phyloP scores from a whole-genome alignment of 2,329 filamentous ascomycete species.

The Fusarium setosum region DNA sequence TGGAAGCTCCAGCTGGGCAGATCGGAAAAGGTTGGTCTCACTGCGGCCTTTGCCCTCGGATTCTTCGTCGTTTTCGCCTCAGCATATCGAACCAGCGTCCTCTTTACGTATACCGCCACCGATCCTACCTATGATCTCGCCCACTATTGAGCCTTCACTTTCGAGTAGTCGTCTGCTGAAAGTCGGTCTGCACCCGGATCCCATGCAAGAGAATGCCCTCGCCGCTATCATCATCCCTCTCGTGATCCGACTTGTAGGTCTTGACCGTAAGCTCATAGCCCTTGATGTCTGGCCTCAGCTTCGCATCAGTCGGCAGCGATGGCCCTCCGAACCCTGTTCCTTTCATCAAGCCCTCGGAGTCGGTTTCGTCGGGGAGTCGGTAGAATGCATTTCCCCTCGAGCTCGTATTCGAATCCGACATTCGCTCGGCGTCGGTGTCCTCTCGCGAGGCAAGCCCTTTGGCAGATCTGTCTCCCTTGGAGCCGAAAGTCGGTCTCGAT shows the following conservation, averaged over 20 bases:
- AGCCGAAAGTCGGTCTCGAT: constrained; percentile 37
- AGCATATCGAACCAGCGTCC: constrained; percentile 58
- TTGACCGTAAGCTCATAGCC: constrained; percentile 47
- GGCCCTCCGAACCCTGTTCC: constrained; percentile 5
- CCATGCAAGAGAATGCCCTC: constrained; percentile 53
- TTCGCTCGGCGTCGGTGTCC: background rate
- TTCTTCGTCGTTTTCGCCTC: constrained; percentile 62
- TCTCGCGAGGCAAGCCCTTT: constrained; percentile 28
- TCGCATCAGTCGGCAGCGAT: background rate
- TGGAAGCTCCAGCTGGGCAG: constrained; percentile 57
- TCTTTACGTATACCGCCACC: constrained; percentile 54
- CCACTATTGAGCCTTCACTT: too few species aligned
- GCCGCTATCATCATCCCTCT: constrained; percentile 43
- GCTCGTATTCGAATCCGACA: constrained; percentile 25
- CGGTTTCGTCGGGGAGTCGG: constrained; percentile 47
- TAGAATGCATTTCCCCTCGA: constrained; percentile 43
- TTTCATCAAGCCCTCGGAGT: constrained; percentile 40
- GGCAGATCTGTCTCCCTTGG: constrained; percentile 35
- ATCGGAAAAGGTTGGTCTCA: constrained; percentile 56
- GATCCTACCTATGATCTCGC: constrained; percentile 61
- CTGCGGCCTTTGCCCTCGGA: constrained; percentile 57
- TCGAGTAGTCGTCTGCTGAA: constrained; percentile 44
- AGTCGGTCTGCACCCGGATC: constrained; percentile 52
- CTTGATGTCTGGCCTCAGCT: constrained; percentile 47
- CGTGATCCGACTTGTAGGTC: constrained; percentile 43